Evolutionary conservation across 768 basidiomycete genomes (phyloP), one percentile per base, ranked within the genome.

Genomic region (Pleurotus cornucopiae): DNA sequence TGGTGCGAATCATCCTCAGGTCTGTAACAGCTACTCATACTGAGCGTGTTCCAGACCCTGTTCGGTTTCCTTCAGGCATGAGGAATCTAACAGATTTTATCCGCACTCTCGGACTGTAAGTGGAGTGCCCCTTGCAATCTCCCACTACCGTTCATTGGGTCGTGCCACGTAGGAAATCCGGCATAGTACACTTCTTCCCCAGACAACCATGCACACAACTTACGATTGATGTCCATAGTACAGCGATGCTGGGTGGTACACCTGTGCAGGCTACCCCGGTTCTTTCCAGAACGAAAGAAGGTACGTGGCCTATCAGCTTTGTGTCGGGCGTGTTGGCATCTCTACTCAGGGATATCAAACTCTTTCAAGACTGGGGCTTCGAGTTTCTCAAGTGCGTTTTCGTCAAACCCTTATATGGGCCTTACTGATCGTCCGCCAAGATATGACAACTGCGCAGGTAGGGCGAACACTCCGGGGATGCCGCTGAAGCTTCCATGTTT

Each of bases 241-340:
- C 58, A 81, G 84, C 57, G 83, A 85, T 60, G 76, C 85, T 0
- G 85, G 85, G 16, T 86, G 84, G 85, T 84, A 78, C 62, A 86
- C 85, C 21, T 87, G 85, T 61, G 75, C 78, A 45, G 57, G 77
- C 9, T 87, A 85, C 63, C 85, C 85, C 18, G 85, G 85, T 16
- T 86, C 85, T 4, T 86, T 75, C 67, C 72, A 76, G 63, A 83
- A 86, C 56, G 85, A 86, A 66, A 80, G 71, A 18, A 76, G 80
- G 81, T 78, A 14, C 18, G 64, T 60, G n/a, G n/a, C 23, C 14
- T 3, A 30, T 52, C n/a, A 23, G 5, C 45, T 13, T 34, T 34
- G 34, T 39, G 12, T 23, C 23, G 26, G 26, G 46, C 3, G 47
- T 40, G 7, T 47, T 12, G 40, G 25, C 58, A 44, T 47, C 21